Conservation (phyloP, 2,329 filamentous ascomycete genomes). For the Epichloe scottii region DNA sequence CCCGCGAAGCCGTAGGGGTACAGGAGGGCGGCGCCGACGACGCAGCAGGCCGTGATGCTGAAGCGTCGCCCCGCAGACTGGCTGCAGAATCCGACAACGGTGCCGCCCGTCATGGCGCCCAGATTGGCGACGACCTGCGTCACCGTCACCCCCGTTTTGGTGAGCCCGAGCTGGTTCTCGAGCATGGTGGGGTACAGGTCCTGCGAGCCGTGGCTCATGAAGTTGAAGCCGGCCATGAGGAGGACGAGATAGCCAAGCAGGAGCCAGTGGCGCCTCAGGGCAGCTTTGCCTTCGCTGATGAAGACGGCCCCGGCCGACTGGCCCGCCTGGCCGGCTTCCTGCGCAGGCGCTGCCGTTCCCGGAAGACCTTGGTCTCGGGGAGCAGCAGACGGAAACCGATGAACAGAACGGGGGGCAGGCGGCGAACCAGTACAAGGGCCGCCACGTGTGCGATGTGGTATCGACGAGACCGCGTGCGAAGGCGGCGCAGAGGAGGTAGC, state of each 20-base stretch:
- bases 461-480: slow-evolving; percentile 56
- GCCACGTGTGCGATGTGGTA: slow-evolving; percentile 70
- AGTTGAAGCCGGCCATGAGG: slow-evolving; percentile 85
- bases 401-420: slow-evolving; percentile 70
- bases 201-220: slow-evolving; percentile 70
- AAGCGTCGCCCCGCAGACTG: slow-evolving; percentile 59
- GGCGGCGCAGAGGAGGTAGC: slow-evolving; percentile 50
- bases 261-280: slow-evolving; percentile 68
- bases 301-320: slow-evolving; percentile 44
- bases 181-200: slow-evolving; percentile 51
- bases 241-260: slow-evolving; percentile 71
- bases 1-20: slow-evolving; percentile 71
- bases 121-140: slow-evolving; percentile 63
- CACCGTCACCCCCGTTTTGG: slow-evolving; percentile 46
- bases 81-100: slow-evolving; percentile 51
- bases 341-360: slow-evolving; percentile 52
- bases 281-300: slow-evolving; percentile 63
- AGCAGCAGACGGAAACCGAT: slow-evolving; percentile 67
- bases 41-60: slow-evolving; percentile 51
- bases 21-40: slow-evolving; percentile 60
- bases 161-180: slow-evolving; percentile 40
- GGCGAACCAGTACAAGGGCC: slow-evolving; percentile 82
- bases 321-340: slow-evolving; percentile 21
- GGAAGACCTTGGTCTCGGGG: slow-evolving; percentile 66
- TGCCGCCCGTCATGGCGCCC: slow-evolving; percentile 57